phyloP scores from a whole-genome alignment of 2,329 filamentous ascomycete genomes.

The Beauveria varroae region DNA sequence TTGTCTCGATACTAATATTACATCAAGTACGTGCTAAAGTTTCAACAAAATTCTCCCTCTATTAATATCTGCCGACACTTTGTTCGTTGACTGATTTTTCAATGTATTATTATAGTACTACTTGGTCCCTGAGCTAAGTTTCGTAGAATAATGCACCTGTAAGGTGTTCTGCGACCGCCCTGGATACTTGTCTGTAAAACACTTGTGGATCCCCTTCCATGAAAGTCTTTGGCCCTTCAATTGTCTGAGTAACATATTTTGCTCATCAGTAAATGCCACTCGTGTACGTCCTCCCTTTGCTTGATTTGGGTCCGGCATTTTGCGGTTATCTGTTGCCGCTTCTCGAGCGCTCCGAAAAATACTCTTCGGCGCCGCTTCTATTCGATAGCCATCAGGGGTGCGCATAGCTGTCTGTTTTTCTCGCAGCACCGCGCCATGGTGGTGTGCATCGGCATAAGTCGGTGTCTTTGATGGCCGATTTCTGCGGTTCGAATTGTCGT shows the following conservation, averaged over 20 bases:
- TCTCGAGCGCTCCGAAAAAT: neutral
- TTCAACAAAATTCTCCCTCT: neutral
- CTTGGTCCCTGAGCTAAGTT: neutral
- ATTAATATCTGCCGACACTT: neutral
- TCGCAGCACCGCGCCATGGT: neutral
- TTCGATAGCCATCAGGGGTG: neutral
- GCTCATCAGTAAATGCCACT: neutral
- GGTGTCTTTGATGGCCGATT: neutral
- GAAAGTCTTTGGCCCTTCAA: neutral
- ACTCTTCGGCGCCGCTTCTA: no score
- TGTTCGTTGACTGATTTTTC: neutral
- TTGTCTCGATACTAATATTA: neutral
- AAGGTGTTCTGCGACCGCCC: neutral
- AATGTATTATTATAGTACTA: neutral
- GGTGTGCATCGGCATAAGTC: accelerated
- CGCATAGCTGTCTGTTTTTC: neutral
- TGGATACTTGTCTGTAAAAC: neutral
- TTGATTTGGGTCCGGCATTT: neutral
- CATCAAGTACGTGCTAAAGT: neutral
- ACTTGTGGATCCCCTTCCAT: neutral
- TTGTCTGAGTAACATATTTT: neutral
- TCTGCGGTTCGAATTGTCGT: no score
- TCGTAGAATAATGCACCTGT: neutral
- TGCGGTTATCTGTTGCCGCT: neutral
- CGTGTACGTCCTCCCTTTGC: neutral